Conservation (phyloP, 768 basidiomycete species). For the Lanmaoa pseudosensibilis region DNA sequence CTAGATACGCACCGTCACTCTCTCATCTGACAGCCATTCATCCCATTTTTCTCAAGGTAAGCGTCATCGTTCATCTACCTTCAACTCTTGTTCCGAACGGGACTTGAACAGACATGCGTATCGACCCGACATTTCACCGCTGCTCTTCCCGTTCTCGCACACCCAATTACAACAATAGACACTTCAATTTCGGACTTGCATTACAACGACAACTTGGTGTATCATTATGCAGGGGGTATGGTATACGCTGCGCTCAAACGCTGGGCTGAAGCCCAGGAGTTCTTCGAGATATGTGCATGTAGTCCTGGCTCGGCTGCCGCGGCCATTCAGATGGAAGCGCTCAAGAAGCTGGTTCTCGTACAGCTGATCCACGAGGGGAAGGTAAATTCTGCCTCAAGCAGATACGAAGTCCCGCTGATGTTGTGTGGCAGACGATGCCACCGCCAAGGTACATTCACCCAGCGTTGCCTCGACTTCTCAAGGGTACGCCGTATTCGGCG, state of each 20-base stretch:
- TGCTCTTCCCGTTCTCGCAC: constrained; percentile 59
- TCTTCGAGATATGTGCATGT: constrained; percentile 76
- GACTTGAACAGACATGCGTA: constrained; percentile 54
- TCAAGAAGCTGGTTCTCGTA: constrained; percentile 79
- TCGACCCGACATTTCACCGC: constrained; percentile 49
- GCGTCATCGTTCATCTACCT: constrained; percentile 17
- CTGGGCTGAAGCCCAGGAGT: constrained; percentile 71
- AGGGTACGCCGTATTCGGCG: constrained; percentile 61
- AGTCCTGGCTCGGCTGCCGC: constrained; percentile 57
- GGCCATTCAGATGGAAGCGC: constrained; percentile 79
- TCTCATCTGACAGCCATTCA: constrained; percentile 72
- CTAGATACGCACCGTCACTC: constrained; percentile 56
- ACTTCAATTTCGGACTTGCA: constrained; percentile 57
- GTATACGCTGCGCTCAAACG: constrained; percentile 58
- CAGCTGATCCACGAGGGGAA: constrained; percentile 78
- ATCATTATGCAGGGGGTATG: constrained; percentile 83
- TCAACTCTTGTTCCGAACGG: neutral
- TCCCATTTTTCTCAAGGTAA: constrained; percentile 61
- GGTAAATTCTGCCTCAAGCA: constrained; percentile 37
- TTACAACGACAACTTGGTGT: constrained; percentile 80
- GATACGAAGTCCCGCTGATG: neutral
- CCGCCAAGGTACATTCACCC: constrained; percentile 77
- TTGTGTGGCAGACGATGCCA: constrained; percentile 30
- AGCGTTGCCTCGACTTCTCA: constrained; percentile 57
- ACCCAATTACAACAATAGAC: constrained; percentile 70